Evolutionary conservation across 78 protist genomes (phyloP), one percentile per base, ranked within the genome.

Genomic region (Monocercomonoides exilis): DNA sequence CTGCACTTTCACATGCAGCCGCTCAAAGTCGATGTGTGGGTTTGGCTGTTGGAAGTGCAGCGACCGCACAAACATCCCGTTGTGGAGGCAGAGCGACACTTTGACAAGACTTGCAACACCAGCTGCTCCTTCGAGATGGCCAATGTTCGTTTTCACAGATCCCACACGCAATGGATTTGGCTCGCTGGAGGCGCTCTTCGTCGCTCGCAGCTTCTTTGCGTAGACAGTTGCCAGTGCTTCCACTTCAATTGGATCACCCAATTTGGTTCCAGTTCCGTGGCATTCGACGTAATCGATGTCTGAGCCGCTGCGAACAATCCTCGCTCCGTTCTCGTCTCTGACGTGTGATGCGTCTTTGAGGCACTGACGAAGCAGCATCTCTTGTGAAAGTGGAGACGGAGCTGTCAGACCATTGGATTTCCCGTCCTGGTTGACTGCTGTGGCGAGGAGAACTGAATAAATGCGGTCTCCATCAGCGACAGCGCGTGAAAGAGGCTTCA

Each of bases 231-330:
- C 11, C 1, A 3, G 6, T 0, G 41, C 82, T 2, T 79, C 42
- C 41, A 79, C 82, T 44, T 79, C 82, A 44, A 79, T 79, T 2
- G 82, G 82, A 44, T 79, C 82, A 4, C 82, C 82, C n/a, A 79
- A 44, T 2, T 21, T 3, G 42, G 82, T 79, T 1, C 42, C 82
- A 33, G 82, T 79, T 43, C 82, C 82, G 3, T 79, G 82, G 46
- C 32, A 33, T 2, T 79, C 82, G 82, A 79, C 6, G 82, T 79
- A 79, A 33, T 79, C 41, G 41, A 79, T 21, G 82, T 1, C 6
- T 44, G 42, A 1, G 1, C 82, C 82, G n/a, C n/a, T n/a, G n/a
- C n/a, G n/a, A n/a, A n/a, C n/a, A n/a, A n/a, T n/a, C n/a, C n/a
- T n/a, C n/a, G n/a, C n/a, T n/a, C n/a, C n/a, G n/a, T n/a, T n/a